Percentiles rank a stretch among this genome's conserved stretches.
Conservation (phyloP, 2,329 filamentous ascomycete species). For the Cordyceps cateniannulata region DNA sequence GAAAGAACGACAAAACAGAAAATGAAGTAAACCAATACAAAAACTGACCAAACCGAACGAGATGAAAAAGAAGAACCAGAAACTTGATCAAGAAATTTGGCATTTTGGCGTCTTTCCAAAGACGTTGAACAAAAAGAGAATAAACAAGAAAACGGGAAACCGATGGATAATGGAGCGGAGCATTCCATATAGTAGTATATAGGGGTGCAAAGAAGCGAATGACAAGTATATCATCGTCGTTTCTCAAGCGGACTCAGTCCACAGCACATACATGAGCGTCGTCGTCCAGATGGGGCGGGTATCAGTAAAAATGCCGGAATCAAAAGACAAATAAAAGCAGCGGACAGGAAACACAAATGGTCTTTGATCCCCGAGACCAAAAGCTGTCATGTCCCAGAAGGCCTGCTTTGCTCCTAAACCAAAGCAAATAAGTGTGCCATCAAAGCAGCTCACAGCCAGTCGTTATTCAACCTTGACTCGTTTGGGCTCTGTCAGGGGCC, state of each 20-base stretch:
- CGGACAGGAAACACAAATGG: background rate
- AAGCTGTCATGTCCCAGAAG: background rate
- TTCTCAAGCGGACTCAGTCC: background rate
- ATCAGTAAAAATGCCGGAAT: constrained; percentile 6
- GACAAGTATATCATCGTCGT: background rate
- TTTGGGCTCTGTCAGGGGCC: constrained; percentile 4
- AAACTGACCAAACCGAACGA: background rate
- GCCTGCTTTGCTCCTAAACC: background rate
- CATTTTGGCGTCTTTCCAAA: background rate
- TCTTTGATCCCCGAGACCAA: background rate
- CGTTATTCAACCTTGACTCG: constrained; percentile 13
- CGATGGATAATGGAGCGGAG: background rate
- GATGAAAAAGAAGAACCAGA: background rate
- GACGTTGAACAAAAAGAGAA: background rate
- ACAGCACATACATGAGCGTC: constrained; percentile 12
- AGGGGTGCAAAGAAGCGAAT: background rate
- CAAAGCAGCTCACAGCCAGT: background rate
- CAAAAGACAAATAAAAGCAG: background rate
- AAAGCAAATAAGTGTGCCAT: background rate
- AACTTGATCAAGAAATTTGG: background rate
- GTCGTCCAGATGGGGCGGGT: constrained; percentile 7
- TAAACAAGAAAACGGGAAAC: background rate
- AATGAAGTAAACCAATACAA: background rate
- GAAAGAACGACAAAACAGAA: background rate
- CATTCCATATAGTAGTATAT: background rate